Conservation (phyloP, 768 basidiomycete genomes). For the Boletus vermiculosoides region DNA sequence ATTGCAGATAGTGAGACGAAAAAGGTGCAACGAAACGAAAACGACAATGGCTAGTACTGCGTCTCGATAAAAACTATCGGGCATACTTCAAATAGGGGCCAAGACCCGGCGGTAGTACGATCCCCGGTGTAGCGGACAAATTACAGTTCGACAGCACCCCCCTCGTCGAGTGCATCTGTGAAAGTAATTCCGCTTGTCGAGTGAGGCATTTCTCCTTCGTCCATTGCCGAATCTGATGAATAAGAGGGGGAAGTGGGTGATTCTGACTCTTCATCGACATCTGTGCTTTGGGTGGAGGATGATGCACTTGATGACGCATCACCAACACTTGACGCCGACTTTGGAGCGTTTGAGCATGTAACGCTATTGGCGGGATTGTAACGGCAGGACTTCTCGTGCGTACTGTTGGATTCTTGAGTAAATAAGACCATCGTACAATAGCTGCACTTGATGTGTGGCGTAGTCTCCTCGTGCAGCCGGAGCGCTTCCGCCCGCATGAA, state of each 20-base stretch:
- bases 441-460: constrained; percentile 3
- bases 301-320: background rate
- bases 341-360: background rate
- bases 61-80: too few species aligned
- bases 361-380: constrained; percentile 1
- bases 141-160: background rate
- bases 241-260: background rate
- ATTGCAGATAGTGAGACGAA: too few species aligned
- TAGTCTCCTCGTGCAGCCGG: background rate
- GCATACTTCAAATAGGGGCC: too few species aligned
- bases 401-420: background rate
- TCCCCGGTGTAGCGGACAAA: too few species aligned
- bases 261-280: background rate
- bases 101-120: too few species aligned
- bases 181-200: background rate
- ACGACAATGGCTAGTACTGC: too few species aligned
- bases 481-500: background rate
- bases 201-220: constrained; percentile 10
- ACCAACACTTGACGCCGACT: background rate
- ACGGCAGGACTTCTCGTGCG: constrained; percentile 9
- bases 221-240: constrained; percentile 5
- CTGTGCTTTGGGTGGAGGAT: background rate
- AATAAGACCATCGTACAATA: background rate
- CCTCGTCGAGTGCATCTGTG: background rate
- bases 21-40: too few species aligned